A percentile compares a stretch with the other conserved stretches of the same genome.
Conservation (phyloP, 2,329 filamentous ascomycete genomes). For the Lizonia empirigonia region DNA sequence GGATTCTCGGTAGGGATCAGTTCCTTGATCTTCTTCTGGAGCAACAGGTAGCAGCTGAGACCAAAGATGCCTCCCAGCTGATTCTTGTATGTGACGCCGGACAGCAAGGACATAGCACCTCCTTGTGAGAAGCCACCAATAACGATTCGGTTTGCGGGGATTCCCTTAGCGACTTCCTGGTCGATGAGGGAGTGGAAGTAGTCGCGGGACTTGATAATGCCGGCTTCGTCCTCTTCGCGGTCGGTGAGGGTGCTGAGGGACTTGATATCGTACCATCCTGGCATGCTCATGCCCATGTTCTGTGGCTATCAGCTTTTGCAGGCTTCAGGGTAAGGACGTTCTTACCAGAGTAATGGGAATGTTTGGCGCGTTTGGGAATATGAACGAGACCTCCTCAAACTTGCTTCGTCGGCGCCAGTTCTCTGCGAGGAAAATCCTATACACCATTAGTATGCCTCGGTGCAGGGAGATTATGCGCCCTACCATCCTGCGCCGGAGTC, state of each 20-base stretch:
- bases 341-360: constrained; percentile 84
- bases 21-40: constrained; percentile 67
- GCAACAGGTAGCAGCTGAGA: constrained; percentile 79
- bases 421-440: constrained; percentile 76
- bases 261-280: constrained; percentile 82
- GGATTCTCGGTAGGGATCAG: constrained; percentile 52
- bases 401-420: constrained; percentile 81
- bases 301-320: constrained; percentile 42
- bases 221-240: constrained; percentile 68
- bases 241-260: constrained; percentile 54
- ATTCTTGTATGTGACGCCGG: constrained; percentile 73
- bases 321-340: constrained; percentile 11
- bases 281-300: constrained; percentile 81
- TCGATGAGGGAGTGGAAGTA: constrained; percentile 83
- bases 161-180: constrained; percentile 78
- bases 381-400: constrained; percentile 89
- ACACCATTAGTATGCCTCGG: constrained; percentile 20
- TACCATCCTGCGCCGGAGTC: constrained; percentile 79
- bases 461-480: constrained; percentile 17
- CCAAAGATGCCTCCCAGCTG: constrained; percentile 89
- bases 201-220: constrained; percentile 73
- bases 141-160: constrained; percentile 81
- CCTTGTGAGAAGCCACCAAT: constrained; percentile 87
- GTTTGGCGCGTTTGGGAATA: constrained; percentile 86
- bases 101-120: constrained; percentile 82